Evolutionary conservation across 1,139 yeast genomes (phyloP).

Genomic region (Kluyveromyces marxianus): DNA sequence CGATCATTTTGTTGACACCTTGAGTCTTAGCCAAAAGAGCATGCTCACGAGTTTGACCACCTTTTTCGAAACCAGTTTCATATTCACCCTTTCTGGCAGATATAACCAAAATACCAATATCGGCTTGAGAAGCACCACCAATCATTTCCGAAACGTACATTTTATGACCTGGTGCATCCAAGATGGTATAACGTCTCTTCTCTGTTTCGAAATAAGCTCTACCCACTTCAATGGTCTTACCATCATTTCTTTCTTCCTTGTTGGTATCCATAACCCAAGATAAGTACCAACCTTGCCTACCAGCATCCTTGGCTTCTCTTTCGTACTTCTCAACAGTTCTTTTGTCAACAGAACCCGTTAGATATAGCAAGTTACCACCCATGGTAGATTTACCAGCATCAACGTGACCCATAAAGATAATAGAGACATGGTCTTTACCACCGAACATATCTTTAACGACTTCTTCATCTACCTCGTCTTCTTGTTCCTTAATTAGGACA

Average conservation of each 20-base stretch:
- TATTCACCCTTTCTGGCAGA: slow-evolving; percentile 92
- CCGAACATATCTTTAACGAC: slow-evolving; percentile 90
- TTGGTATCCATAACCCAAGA: slow-evolving; percentile 99
- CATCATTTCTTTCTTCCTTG: slow-evolving; percentile 96
- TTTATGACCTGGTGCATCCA: slow-evolving; percentile 99
- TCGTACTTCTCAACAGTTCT: slow-evolving; percentile 98
- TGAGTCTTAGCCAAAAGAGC: slow-evolving; percentile 85
- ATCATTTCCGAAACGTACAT: slow-evolving; percentile 98
- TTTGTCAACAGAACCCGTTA: slow-evolving; percentile 96
- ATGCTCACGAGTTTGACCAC: slow-evolving; percentile 93
- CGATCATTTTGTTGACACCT: slow-evolving; percentile 84
- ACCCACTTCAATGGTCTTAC: slow-evolving; percentile 98
- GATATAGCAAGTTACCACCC: slow-evolving; percentile 93
- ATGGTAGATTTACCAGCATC: slow-evolving; percentile 99
- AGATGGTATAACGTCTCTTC: slow-evolving; percentile 91
- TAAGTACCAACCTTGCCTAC: slow-evolving; percentile 98
- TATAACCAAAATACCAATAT: slow-evolving; percentile 83
- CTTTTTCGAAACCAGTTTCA: slow-evolving; percentile 93
- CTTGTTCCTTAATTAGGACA: slow-evolving; percentile 63
- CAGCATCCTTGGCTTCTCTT: slow-evolving; percentile 97
- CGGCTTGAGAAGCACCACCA: slow-evolving; percentile 99
- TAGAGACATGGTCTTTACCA: slow-evolving; percentile 92
- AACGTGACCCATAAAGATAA: slow-evolving; percentile 98
- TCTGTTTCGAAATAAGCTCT: slow-evolving; percentile 96
- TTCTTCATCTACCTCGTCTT: slow-evolving; percentile 80